Conservation (phyloP, 2,329 filamentous ascomycete genomes). For the Boeremia exigua region DNA sequence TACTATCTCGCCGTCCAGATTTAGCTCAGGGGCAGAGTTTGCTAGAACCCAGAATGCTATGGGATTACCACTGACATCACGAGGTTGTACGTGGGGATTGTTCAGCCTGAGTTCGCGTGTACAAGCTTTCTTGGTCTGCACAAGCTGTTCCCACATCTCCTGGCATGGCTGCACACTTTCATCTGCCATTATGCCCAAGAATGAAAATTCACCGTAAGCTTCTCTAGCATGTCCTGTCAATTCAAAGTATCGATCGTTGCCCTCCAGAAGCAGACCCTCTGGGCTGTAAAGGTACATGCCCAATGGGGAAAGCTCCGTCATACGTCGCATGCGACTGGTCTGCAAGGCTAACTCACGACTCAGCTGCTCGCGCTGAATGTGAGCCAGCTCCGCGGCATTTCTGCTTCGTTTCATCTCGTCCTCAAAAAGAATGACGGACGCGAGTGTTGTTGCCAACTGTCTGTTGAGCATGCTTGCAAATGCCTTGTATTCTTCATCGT, state of each 20-base stretch:
- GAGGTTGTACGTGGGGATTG: slow-evolving; percentile 37
- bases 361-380: slow-evolving; percentile 37
- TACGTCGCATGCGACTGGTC: slow-evolving; percentile 42
- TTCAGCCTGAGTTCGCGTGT: slow-evolving; percentile 54
- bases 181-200: slow-evolving; percentile 50
- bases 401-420: slow-evolving; percentile 40
- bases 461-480: slow-evolving; percentile 42
- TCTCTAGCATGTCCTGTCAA: slow-evolving; percentile 54
- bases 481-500: slow-evolving; percentile 41
- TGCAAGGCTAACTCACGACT: slow-evolving; percentile 37
- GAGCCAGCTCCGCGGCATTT: slow-evolving; percentile 34
- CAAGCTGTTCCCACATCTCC: slow-evolving; percentile 50
- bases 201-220: slow-evolving; percentile 50
- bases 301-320: slow-evolving; percentile 43
- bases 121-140: slow-evolving; percentile 45
- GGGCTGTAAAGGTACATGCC: slow-evolving; percentile 45
- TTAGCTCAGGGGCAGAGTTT: slow-evolving; percentile 37
- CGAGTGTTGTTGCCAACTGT: slow-evolving; percentile 42
- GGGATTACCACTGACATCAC: slow-evolving; percentile 45
- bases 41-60: slow-evolving; percentile 56
- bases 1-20: slow-evolving; percentile 30
- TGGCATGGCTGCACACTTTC: slow-evolving; percentile 41
- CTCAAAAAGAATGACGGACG: slow-evolving; percentile 42
- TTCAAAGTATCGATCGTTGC: slow-evolving; percentile 57
- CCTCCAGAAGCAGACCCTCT: slow-evolving; percentile 50